Conservation (phyloP, 2,329 filamentous ascomycete genomes). For the Arthrobotrys entomopaga region DNA sequence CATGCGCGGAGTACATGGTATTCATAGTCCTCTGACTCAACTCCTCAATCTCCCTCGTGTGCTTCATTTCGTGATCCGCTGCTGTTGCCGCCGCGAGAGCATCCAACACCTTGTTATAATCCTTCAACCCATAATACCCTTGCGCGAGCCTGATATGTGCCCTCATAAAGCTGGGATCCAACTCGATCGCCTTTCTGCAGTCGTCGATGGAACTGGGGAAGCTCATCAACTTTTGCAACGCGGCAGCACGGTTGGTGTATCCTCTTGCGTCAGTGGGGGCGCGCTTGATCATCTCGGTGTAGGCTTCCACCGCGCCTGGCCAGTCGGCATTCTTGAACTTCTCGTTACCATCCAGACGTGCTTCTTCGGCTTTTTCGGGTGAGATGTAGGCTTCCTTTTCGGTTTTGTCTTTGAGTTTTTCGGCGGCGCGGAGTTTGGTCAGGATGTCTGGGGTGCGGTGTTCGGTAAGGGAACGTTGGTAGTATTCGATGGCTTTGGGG, state of each 20-base stretch:
- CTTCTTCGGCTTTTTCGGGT: slow-evolving; percentile 91
- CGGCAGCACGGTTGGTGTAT: slow-evolving; percentile 96
- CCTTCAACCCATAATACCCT: slow-evolving; percentile 95
- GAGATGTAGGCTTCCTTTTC: slow-evolving; percentile 85
- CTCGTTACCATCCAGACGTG: slow-evolving; percentile 90
- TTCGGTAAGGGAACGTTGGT: slow-evolving; percentile 92
- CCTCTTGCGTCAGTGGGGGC: slow-evolving; percentile 90
- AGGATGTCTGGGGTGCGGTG: slow-evolving; percentile 95
- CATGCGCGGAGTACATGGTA: slow-evolving; percentile 87
- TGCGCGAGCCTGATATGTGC: slow-evolving; percentile 97
- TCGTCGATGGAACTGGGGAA: slow-evolving; percentile 94
- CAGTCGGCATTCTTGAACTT: slow-evolving; percentile 98
- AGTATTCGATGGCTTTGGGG: slow-evolving; percentile 82
- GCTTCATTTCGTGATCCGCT: slow-evolving; percentile 81
- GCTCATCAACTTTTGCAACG: slow-evolving; percentile 94
- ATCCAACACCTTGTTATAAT: slow-evolving; percentile 95
- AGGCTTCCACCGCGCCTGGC: slow-evolving; percentile 92
- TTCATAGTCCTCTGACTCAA: slow-evolving; percentile 92
- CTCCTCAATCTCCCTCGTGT: slow-evolving; percentile 89
- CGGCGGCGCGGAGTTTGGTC: slow-evolving; percentile 87
- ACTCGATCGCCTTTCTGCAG: slow-evolving; percentile 89
- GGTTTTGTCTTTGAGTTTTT: slow-evolving; percentile 82
- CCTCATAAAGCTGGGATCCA: slow-evolving; percentile 89
- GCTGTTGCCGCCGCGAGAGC: slow-evolving; percentile 82
- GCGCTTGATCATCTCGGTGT: slow-evolving; percentile 96